Base-by-base conservation (phyloP, 176 grass and related monocot genomes). In the Saccharum officinarum region DNA sequence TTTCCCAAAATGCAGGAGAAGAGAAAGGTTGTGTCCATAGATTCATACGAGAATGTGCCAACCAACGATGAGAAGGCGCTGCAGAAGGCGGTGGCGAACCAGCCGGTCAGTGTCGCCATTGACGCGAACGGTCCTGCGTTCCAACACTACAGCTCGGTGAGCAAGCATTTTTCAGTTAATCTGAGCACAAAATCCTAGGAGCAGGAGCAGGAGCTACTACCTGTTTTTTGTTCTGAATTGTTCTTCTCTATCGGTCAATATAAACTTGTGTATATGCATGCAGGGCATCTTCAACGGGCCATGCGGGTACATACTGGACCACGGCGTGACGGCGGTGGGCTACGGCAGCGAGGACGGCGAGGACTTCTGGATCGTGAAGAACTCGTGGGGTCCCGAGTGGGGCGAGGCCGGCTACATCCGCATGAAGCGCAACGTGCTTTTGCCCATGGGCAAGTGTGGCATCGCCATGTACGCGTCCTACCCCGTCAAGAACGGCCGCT, bases 321-420 rank as follows among this genome's bases (percentile, higher is more conserved):
- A 85, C 8, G 82, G 59, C 12, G 77, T 85, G 25, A 38, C 75
- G 5, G 62, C 69, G 5, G 87, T 89, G 15, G 82, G 87, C 60
- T 89, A 85, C n/a, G 77, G 71, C 10, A 61, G 17, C 18, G 5
- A 10, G 2, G 38, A 73, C 15, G 69, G 62, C 22, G 47, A 34
- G 1, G 66, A 85, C 60, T 89, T 85, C 28, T 93, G 88, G 92
- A 93, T 93, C 13, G 69, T 93, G 5, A 90, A 85, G 61, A 93
- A 93, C 73, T 93, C 92, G 16, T 88, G 88, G 92, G 88, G 92
- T 0, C 8, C 12, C 0, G 26, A 54, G 0, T 93, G 92, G 91
- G 92, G 92, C 5, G 92, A 93, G 62, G 17, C 44, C 2, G 91
- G 92, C 42, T 93, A 88, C 75, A 64, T 88, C 28, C 76, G 78